phyloP scores from a whole-genome alignment of 768 basidiomycete genomes.

The Leccinum pellstonianum region DNA sequence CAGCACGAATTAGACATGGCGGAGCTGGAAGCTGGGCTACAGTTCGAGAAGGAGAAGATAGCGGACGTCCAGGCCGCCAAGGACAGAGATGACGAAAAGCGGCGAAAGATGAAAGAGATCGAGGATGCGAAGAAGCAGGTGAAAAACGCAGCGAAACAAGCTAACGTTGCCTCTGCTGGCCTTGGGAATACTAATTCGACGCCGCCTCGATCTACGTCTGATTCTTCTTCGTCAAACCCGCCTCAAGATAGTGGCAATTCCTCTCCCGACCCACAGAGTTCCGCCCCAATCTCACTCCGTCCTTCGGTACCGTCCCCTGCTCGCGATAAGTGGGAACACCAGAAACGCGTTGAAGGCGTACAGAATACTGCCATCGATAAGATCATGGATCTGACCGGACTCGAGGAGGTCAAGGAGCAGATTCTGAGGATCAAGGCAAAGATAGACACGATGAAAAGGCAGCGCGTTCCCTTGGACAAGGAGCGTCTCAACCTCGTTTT shows the following conservation, averaged over 20 bases:
- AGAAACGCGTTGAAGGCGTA: slow-evolving; percentile 53
- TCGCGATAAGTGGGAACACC: slow-evolving; percentile 17
- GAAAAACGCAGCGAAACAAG: slow-evolving; percentile 9
- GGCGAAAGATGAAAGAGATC: slow-evolving; percentile 10
- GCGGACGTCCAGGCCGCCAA: slow-evolving; percentile 12
- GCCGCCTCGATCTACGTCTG: not conserved
- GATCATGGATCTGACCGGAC: slow-evolving; percentile 65
- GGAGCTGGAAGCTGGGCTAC: slow-evolving; percentile 9
- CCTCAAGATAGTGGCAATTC: not conserved
- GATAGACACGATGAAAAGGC: slow-evolving; percentile 47
- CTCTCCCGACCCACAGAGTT: slow-evolving; percentile 1
- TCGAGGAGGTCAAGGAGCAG: slow-evolving; percentile 61
- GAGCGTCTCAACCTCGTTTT: slow-evolving; percentile 62
- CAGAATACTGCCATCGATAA: slow-evolving; percentile 43
- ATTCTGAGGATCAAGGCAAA: slow-evolving; percentile 57
- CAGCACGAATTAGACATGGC: slow-evolving; percentile 34
- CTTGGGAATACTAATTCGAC: slow-evolving; percentile 1
- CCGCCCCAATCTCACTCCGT: not conserved
- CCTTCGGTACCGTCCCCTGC: slow-evolving; percentile 13
- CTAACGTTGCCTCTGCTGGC: not conserved
- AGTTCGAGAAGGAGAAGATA: slow-evolving; percentile 8
- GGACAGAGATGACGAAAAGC: slow-evolving; percentile 15
- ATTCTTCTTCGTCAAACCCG: not conserved
- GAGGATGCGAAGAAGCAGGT: slow-evolving; percentile 10
- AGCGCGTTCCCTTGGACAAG: slow-evolving; percentile 45